Base-by-base conservation (phyloP, 768 basidiomycete species). In the Tylopilus vinaceipallidus region DNA sequence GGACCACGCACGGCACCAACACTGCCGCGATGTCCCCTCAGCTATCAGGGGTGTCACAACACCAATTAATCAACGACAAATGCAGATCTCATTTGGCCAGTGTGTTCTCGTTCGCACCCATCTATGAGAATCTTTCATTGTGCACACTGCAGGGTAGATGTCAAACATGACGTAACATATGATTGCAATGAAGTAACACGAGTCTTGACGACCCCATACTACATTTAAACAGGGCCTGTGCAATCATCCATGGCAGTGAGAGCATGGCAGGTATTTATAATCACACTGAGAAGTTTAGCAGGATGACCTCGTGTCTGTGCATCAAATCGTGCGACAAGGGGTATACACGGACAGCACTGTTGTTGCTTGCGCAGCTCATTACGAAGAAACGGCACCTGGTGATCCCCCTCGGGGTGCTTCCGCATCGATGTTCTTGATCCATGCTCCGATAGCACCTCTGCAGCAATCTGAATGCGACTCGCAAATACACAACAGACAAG, bases 401-500 rank as follows among this genome's bases (percentile, higher is more conserved):
- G 43, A 45, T 26, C 49, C 47, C 20, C 49, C 51, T 20, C 62
- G 53, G 22, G 44, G 55, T 43, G 55, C 62, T 24, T 72, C 71
- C 29, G 78, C 70, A 47, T 84, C 87, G 53, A 98, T 92, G 67
- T 95, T 97, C 74, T 91, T 92, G 66, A 99, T 88, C 95, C 95
- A 99, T 39, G 97, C 97, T 6, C 95, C 95, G 52, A 98, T 90
- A 6, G 92, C 79, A 42, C 95, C 95, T 52, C 93, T 94, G 59
- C 49, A 53, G 61, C 34, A 17, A 17, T 9, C 17, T 46, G 2
- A 50, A 27, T 38, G 45, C 44, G 26, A 44, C 16, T n/a, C 5
- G 13, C 30, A 23, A 52, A 14, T 16, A 11, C 26, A 29, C 24
- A 27, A 29, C 33, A 30, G 5, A 5, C 32, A 42, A 44, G 7